Conservation (phyloP, 208 protist genomes). For the Leishmania aethiopica region DNA sequence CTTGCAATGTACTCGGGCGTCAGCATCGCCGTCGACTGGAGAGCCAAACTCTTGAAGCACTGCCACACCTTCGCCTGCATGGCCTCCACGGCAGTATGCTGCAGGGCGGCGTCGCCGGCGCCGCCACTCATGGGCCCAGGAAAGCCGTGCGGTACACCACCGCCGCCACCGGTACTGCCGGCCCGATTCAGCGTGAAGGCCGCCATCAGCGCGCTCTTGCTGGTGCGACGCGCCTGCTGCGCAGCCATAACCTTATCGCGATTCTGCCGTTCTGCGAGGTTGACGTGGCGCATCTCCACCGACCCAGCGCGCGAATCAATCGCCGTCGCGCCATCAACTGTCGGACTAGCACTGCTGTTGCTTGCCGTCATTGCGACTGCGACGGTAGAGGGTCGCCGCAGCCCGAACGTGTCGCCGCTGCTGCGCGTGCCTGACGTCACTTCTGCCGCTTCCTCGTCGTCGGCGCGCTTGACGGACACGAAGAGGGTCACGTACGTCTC, state of each 20-base stretch:
- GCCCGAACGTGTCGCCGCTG: background rate
- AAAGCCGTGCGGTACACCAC: background rate
- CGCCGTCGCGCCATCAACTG: background rate
- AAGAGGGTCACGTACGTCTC: slow-evolving; percentile 64
- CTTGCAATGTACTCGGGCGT: slow-evolving; percentile 2
- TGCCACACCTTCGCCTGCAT: slow-evolving; percentile 35
- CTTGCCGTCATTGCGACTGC: background rate
- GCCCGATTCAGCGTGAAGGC: slow-evolving; percentile 12
- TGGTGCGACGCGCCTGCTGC: slow-evolving; percentile 32
- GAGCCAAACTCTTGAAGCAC: slow-evolving; percentile 18
- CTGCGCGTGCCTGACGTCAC: background rate
- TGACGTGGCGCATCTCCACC: slow-evolving; percentile 27
- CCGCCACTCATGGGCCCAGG: background rate
- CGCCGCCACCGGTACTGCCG: background rate
- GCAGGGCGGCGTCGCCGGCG: slow-evolving; percentile 9
- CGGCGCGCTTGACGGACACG: background rate
- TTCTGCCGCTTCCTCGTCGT: background rate
- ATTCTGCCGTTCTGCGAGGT: slow-evolving; percentile 24
- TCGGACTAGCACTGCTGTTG: background rate
- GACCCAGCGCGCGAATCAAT: background rate
- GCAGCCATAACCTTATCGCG: slow-evolving; percentile 27
- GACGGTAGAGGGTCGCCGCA: background rate
- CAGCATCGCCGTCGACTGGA: slow-evolving; percentile 33
- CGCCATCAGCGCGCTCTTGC: slow-evolving; percentile 21
- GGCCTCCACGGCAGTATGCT: slow-evolving; percentile 20